Conservation (phyloP, 768 basidiomycete species). For the Coprinopsis cinerea region DNA sequence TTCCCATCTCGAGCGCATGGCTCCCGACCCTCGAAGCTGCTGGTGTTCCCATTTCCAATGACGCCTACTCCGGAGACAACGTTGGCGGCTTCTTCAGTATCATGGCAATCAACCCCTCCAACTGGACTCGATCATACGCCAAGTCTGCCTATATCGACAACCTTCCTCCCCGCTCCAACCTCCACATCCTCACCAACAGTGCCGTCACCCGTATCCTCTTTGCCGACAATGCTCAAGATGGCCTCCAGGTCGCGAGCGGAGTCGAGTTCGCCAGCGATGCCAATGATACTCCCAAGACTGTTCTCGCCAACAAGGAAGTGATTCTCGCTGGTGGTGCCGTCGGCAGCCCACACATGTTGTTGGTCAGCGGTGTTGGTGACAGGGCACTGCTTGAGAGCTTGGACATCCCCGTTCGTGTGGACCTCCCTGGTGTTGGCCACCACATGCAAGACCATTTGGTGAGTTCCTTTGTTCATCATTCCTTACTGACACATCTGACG, state of each 20-base stretch:
- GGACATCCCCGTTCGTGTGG: constrained; percentile 37
- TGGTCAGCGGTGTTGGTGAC: constrained; percentile 56
- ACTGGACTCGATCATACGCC: constrained; percentile 66
- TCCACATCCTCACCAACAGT: constrained; percentile 54
- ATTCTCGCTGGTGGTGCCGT: constrained; percentile 48
- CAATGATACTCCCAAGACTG: constrained; percentile 27
- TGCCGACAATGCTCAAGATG: constrained; percentile 44
- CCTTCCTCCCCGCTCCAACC: constrained; percentile 54
- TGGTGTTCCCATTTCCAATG: constrained; percentile 39
- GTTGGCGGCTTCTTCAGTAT: constrained; percentile 52
- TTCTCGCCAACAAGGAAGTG: constrained; percentile 56
- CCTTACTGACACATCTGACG: background rate
- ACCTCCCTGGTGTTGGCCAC: constrained; percentile 56
- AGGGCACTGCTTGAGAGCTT: constrained; percentile 41
- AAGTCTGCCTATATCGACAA: constrained; percentile 63
- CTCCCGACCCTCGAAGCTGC: constrained; percentile 40
- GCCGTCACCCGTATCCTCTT: constrained; percentile 51
- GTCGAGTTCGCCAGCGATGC: constrained; percentile 35
- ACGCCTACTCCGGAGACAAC: constrained; percentile 45
- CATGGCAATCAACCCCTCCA: constrained; percentile 54
- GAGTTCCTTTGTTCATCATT: constrained; percentile 6
- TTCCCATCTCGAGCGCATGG: constrained; percentile 56
- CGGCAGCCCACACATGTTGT: constrained; percentile 48
- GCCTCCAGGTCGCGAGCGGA: constrained; percentile 27
- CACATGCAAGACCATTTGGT: constrained; percentile 49